Evolutionary conservation across 1,139 yeast genomes (phyloP), one percentile per base, ranked within the genome.

Genomic region (Blastobotrys buckinghamii): DNA sequence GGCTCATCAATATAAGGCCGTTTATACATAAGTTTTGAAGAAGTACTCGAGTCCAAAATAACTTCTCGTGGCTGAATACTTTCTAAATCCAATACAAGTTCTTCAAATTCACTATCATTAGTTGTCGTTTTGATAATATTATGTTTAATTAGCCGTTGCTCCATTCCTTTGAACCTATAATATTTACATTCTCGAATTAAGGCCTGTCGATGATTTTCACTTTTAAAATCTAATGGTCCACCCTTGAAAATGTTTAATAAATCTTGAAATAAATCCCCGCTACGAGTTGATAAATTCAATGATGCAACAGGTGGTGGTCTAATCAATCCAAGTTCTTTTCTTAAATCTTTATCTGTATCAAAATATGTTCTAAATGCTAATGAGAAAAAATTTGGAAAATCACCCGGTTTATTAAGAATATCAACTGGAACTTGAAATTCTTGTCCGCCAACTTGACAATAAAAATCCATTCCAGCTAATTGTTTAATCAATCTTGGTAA

Each of bases 241-340:
- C 94, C 94, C 49, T 76, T 72, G 30, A 85, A 65, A 1, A 79
- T 59, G 39, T 73, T 73, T 40, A 89, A 50, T 27, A 89, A 56
- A 43, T 84, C 84, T n/a, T 66, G 66, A 58, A 89, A 84, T 30
- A 84, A 65, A 15, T 62, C 64, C 0, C 85, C 74, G 6, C 84
- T 77, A 52, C 92, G 70, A 47, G 76, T 68, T 6, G 77, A 66
- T 20, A 75, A 73, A 10, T 74, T 69, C 24, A 78, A 71, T 0
- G 94, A 81, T 39, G 78, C 69, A 55, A 81, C 74, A 7, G 94
- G 86, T 6, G 95, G 95, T 1, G 97, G 96, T 35, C 96, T 70
- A 10, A 84, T 64, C 26, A 54, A 45, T 13, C 55, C 45, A 33
- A 41, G 45, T 12, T 15, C 62, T 51, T 44, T 71, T 67, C 43